These are phyloP conservation scores for Didymella sp. DNA, from an alignment of 2,329 filamentous ascomycete genomes.

Conservation along the genomic window DNA sequence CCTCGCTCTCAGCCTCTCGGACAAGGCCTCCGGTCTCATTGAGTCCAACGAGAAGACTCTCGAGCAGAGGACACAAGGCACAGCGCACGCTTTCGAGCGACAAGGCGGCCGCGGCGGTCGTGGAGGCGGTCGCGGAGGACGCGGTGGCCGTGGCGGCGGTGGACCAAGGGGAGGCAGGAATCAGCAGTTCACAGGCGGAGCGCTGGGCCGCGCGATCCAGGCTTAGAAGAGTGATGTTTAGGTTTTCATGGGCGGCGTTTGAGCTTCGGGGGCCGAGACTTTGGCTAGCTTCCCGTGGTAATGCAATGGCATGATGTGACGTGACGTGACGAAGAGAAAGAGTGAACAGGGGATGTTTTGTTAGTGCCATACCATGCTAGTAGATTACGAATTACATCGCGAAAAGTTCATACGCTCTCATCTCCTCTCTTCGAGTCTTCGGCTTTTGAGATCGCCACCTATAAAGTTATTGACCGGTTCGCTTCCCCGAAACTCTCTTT, in stretches of 20 bases:
- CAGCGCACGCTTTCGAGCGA: conserved; percentile 92
- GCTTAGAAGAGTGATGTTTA: conserved; percentile 44
- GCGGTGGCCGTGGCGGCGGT: conserved; percentile 70
- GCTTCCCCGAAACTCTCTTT: too few relatives aligned
- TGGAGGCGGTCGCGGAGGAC: conserved; percentile 64
- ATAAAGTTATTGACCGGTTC: too few relatives aligned
- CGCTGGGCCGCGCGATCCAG: conserved; percentile 67
- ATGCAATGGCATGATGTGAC: conserved; percentile 20
- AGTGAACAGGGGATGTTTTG: conserved; percentile 4
- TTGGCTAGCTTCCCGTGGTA: conserved; percentile 16
- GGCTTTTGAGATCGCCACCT: too few relatives aligned
- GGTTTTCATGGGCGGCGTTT: conserved; percentile 22
- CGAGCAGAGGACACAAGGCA: conserved; percentile 96
- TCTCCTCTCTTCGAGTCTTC: neutral
- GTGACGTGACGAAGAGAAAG: neutral
- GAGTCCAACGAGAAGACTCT: conserved; percentile 97
- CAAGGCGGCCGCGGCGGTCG: conserved; percentile 80
- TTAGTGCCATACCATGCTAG: conserved; percentile 18
- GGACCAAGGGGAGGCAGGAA: conserved; percentile 65
- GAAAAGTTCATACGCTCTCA: conserved; percentile 9
- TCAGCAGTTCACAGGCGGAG: conserved; percentile 82
- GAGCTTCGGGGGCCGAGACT: conserved; percentile 9
- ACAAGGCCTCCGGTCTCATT: conserved; percentile 95
- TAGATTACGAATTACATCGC: conserved; percentile 20
- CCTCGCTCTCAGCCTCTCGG: conserved; percentile 88